Evolutionary conservation across 805 yeast genomes (phyloP), one percentile per base, ranked within the genome.

Genomic region (Kurtzmaniella fragi): DNA sequence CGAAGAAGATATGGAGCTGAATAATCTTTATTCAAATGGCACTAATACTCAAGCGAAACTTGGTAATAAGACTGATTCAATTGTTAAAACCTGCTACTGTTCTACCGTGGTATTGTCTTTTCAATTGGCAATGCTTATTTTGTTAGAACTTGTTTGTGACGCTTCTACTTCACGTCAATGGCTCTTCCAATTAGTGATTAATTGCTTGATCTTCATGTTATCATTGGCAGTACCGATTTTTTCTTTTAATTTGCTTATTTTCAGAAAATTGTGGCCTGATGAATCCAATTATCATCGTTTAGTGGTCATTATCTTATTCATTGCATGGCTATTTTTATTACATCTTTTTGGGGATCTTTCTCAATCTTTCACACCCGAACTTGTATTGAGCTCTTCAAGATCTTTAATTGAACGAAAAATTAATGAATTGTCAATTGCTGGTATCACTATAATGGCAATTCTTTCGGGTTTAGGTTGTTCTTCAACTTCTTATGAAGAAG

Each of bases 381-480:
- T 31, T 14, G 30, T 29, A 17, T 20, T 39, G 44, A 16, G 42
- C 47, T 29, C 39, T 23, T 36, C 53, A 11, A 49, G 55, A 25
- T 50, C 64, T 16, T 43, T 64, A n/a, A 45, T 70, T n/a, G 68
- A 69, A 34, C 54, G 57, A 14, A 70, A 74, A 38, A 59, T 75
- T 32, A 70, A 66, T 44, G 72, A 74, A 46, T 48, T 76, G 25
- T 63, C 72, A 3, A 51, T 75, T 32, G 58, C 71, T 20, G 82
- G 82, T 0, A 68, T 76, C 25, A 61, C 75, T n/a, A 64, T 71
- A 37, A 61, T 76, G 38, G 75, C 78, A 0, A 45, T 71, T 1
- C 54, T 76, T 14, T 73, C 77, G 9, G 81, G 81, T 2, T 63
- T 75, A 32, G 81, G 80, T 1, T 70, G 76, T 5, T 55, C 71